Conservation (phyloP, 78 protist genomes). For the Andalucia godoyi region DNA sequence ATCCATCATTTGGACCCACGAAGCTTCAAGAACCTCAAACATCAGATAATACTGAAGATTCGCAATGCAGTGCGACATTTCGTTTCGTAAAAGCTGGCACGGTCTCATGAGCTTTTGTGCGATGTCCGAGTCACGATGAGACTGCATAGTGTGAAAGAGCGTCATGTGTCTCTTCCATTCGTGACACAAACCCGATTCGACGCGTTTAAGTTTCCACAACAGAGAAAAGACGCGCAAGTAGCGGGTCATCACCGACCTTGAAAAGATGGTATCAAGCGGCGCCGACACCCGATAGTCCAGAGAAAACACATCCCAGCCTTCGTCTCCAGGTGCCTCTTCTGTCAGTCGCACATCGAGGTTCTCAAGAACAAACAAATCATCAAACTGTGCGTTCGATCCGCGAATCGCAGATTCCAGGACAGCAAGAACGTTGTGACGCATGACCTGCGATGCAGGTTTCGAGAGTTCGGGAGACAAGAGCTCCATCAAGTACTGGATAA, state of each 20-base stretch:
- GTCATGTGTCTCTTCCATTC: background rate
- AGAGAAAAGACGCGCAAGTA: conserved; percentile 25
- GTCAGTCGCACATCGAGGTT: conserved; percentile 35
- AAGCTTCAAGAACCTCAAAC: conserved; percentile 5
- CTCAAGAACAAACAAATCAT: conserved; percentile 13
- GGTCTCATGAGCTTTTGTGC: too few species aligned
- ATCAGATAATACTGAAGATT: conserved; percentile 11
- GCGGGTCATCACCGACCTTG: background rate
- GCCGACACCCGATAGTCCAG: conserved; percentile 37
- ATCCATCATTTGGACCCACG: background rate
- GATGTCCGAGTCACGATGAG: background rate
- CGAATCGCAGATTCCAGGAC: conserved; percentile 39
- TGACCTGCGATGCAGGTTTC: conserved; percentile 19
- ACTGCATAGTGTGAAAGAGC: background rate
- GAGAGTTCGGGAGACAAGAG: conserved; percentile 20
- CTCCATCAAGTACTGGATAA: conserved; percentile 56
- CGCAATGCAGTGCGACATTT: background rate
- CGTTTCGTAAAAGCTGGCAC: background rate
- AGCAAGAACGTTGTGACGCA: conserved; percentile 20
- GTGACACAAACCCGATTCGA: conserved; percentile 1
- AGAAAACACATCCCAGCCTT: conserved; percentile 66
- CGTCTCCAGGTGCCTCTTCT: background rate
- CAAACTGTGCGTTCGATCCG: conserved; percentile 23
- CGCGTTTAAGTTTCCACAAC: conserved; percentile 40
- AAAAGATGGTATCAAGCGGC: conserved; percentile 40